phyloP scores from a whole-genome alignment of 805 yeast species.

The Kodamaea fukazawae region DNA sequence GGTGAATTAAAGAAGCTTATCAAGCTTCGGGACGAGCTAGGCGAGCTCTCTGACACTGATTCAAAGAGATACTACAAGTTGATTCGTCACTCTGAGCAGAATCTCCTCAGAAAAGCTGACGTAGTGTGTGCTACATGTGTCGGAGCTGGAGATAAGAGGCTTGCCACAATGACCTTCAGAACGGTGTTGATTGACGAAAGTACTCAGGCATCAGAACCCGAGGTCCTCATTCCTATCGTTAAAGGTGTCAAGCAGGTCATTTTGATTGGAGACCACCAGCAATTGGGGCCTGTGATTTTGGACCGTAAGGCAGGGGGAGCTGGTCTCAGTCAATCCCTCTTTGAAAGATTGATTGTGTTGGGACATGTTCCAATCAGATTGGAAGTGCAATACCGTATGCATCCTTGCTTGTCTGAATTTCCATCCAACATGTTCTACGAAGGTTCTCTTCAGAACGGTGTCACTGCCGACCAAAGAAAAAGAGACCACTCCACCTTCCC shows the following conservation, averaged over 20 bases:
- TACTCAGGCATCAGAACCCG: constrained; percentile 94
- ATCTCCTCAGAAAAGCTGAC: constrained; percentile 55
- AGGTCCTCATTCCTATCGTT: constrained; percentile 81
- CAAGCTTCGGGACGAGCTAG: constrained; percentile 58
- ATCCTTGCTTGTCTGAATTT: constrained; percentile 82
- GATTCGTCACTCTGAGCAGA: constrained; percentile 47
- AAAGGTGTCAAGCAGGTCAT: constrained; percentile 88
- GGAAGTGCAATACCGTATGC: constrained; percentile 94
- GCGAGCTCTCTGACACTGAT: constrained; percentile 63
- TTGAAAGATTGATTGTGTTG: constrained; percentile 77
- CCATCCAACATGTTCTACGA: constrained; percentile 91
- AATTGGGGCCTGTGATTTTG: constrained; percentile 86
- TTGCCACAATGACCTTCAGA: constrained; percentile 56
- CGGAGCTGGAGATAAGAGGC: constrained; percentile 80
- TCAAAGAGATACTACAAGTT: constrained; percentile 41
- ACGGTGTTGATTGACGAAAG: constrained; percentile 88
- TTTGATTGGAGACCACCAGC: constrained; percentile 94
- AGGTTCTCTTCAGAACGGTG: constrained; percentile 89
- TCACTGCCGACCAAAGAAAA: constrained; percentile 69
- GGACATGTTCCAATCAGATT: constrained; percentile 84
- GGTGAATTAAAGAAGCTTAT: constrained; percentile 59
- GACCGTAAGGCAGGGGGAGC: constrained; percentile 81
- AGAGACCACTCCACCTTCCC: constrained; percentile 62
- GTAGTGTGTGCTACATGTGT: constrained; percentile 90
- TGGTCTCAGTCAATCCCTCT: constrained; percentile 81